A percentile compares a stretch with the other conserved stretches of the same genome.
These are phyloP conservation scores for Talaromyces sp. DNA, from an alignment of 2,329 filamentous ascomycete species.

Conservation along the genomic window DNA sequence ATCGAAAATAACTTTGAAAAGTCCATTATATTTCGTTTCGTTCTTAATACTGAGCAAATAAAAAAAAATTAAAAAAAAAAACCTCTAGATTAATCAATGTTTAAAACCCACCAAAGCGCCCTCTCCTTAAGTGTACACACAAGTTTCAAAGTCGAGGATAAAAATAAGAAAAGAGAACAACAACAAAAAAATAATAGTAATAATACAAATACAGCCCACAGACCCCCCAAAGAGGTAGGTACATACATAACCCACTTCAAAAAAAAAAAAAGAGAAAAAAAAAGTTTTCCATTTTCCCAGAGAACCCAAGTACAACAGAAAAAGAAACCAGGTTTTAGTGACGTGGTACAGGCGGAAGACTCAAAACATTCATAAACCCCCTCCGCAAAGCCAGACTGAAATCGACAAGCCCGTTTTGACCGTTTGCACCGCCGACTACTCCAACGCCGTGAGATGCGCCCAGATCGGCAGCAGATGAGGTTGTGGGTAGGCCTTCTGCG, in stretches of 20 bases:
- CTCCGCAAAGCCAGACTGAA: constrained; percentile 8
- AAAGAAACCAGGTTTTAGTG: background rate
- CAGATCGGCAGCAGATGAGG: background rate
- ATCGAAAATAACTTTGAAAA: background rate
- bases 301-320: background rate
- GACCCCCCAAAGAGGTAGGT: too few species aligned
- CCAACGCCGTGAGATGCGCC: background rate
- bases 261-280: background rate
- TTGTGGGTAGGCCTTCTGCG: background rate
- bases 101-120: background rate
- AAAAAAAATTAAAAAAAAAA: background rate
- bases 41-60: background rate
- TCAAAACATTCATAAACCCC: constrained; percentile 13
- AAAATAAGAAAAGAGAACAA: background rate
- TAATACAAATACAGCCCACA: background rate
- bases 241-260: background rate
- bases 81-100: background rate
- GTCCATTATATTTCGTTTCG: too few species aligned
- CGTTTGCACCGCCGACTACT: background rate
- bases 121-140: background rate
- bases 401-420: constrained; percentile 3
- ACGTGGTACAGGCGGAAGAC: constrained; percentile 3
- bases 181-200: background rate
- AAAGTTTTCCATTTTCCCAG: background rate
- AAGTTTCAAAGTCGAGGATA: background rate